Conservation (phyloP, 1,284 basidiomycete genomes). For the Ceratorhiza oryzae-sativae region DNA sequence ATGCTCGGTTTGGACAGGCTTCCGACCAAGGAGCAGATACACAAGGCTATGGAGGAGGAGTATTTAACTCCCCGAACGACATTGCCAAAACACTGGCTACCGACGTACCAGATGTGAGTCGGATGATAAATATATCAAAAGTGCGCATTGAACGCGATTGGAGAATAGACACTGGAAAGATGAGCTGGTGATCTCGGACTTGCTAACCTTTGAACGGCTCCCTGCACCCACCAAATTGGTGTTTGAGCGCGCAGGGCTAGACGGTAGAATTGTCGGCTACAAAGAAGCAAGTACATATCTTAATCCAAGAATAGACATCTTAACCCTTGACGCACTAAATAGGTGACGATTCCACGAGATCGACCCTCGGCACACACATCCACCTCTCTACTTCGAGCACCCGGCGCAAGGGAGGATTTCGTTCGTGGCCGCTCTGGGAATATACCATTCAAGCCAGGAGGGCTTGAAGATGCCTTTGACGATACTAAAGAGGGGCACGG, state of each 20-base stretch:
- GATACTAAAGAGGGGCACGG: constrained; percentile 45
- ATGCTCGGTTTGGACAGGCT: constrained; percentile 62
- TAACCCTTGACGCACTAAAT: constrained; percentile 44
- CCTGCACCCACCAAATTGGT: constrained; percentile 79
- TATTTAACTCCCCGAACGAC: constrained; percentile 68
- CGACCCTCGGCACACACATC: constrained; percentile 70
- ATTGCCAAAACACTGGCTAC: constrained; percentile 73
- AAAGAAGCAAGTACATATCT: constrained; percentile 62
- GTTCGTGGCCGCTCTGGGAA: constrained; percentile 92
- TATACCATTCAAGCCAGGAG: constrained; percentile 92
- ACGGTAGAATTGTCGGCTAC: constrained; percentile 83
- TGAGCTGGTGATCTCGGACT: constrained; percentile 63
- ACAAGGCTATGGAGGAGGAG: constrained; percentile 69
- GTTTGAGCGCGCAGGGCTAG: constrained; percentile 79
- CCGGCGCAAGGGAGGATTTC: constrained; percentile 78
- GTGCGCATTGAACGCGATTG: not conserved
- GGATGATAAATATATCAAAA: constrained; percentile 10
- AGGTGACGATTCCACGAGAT: constrained; percentile 52
- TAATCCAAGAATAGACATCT: constrained; percentile 54
- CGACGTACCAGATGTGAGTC: constrained; percentile 76
- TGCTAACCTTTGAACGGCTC: constrained; percentile 70
- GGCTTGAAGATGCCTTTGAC: constrained; percentile 66
- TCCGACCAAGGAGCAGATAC: constrained; percentile 65
- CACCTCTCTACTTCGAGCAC: constrained; percentile 83
- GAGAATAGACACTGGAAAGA: constrained; percentile 71